Evolutionary conservation across 371 early-diverging fungal species (phyloP), one percentile per base, ranked within the genome.

Genomic region (Choanephora cucurbitarum): DNA sequence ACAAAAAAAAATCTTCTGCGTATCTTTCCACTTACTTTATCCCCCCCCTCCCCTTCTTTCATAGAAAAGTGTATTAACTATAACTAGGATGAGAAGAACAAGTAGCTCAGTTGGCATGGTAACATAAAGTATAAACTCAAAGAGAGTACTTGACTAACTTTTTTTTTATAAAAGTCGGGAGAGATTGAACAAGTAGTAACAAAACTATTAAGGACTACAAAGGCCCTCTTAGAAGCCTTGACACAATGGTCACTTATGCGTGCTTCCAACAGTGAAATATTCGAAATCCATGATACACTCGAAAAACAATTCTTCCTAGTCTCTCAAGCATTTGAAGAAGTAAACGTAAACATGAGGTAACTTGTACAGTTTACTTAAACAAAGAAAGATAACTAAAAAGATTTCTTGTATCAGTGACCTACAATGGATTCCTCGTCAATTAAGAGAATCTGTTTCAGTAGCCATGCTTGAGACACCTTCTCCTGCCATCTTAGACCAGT

Each of bases 161-260:
- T 14, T 3, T 13, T 37, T 37, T 11, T 9, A 37, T 2, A 37
- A 13, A 62, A 76, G 77, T 66, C 71, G 21, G 80, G 75, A 41
- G 80, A 80, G 23, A 83, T 84, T 57, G 86, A 86, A 44, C 80
- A 75, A 43, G 83, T 80, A 2, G 83, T 86, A 21, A 84, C 86
- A 21, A 79, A 77, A 49, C 62, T 86, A 15, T 49, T 86, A 52
- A 70, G 84, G 44, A 82, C 84, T 0, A 84, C 86, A 18, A 84
- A 83, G 33, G 66, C 77, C 7, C 59, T 86, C 9, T 55, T 86
- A 13, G 86, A 86, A 55, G 79, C 81, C 1, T 68, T 86, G 46
- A 86, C 82, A 6, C 69, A 69, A 15, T 86, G 86, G 86, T 77
- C 83, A 10, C 67, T 66, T 31, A 56, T 71, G 18, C 75, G 73